Evolutionary conservation across 2,329 filamentous ascomycete species (phyloP), one percentile per base, ranked within the genome.

Genomic region (Colletotrichum gloeosporioides): DNA sequence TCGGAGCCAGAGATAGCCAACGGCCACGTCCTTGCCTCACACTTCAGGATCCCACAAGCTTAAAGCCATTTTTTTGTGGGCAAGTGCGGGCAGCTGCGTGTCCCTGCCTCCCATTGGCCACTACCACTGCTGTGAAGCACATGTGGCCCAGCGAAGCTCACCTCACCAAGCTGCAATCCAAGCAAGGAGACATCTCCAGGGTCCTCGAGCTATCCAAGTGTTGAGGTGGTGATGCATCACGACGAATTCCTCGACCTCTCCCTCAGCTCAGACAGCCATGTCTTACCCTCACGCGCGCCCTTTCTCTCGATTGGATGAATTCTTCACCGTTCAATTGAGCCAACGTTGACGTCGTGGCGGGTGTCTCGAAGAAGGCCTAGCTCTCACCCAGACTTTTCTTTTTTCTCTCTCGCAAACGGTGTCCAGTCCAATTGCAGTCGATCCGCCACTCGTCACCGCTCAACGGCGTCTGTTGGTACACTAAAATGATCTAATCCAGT

Each of bases 401-500:
- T n/a, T 49, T 49, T 8, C 44, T 22, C 44, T 49, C 32, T 15
- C 12, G 44, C 36, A 64, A 64, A 72, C 68, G 31, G 13, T 36
- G 44, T 36, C 61, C 69, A 73, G 55, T 36, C 68, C 69, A 73
- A 73, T 63, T 10, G 22, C 6, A 12, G 36, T 29, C 32, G 16
- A 36, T 31, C 63, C 70, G 70, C 63, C 64, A 76, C 59, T 29
- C 34, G 64, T 76, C 73, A 76, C 73, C 70, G 70, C 69, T 69
- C 64, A 73, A 69, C 44, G 63, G 31, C n/a, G 36, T 59, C 39
- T 63, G 29, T 68, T 36, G 31, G 55, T 57, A 32, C 69, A 34
- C 31, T n/a, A 39, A 49, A 18, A 63, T 66, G 55, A 69, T 18
- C 32, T 15, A 63, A 61, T 61, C 12, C 44, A 55, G 70, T 69